These are phyloP conservation scores for Physcomitrium patens DNA, from an alignment of 225 moss, liverwort and hornwort species.

Conservation along the genomic window DNA sequence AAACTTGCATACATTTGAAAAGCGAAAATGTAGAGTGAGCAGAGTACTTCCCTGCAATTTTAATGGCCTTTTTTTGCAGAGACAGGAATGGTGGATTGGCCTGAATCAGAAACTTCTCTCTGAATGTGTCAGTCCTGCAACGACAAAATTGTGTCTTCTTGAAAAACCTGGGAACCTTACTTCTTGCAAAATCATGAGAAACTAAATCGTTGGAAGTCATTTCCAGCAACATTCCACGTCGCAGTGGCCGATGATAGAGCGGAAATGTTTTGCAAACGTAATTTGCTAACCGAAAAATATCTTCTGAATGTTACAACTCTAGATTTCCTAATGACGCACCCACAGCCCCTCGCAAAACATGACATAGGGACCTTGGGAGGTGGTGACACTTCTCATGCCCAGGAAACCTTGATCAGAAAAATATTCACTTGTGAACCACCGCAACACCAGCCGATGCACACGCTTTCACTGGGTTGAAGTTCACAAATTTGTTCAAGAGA, in stretches of 20 bases:
- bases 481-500: neutral
- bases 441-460: conserved; percentile 9
- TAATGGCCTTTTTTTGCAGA: neutral
- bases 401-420: conserved; percentile 23
- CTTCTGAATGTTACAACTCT: neutral
- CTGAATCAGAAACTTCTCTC: neutral
- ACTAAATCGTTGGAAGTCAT: conserved; percentile 6
- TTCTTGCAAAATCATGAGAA: conserved; percentile 20
- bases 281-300: conserved; percentile 6
- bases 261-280: neutral
- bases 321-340: conserved; percentile 25
- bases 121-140: neutral
- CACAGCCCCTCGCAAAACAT: conserved; percentile 21
- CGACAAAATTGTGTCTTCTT: conserved; percentile 6
- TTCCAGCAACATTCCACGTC: conserved; percentile 24
- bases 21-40: too few relatives aligned
- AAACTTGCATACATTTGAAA: too few relatives aligned
- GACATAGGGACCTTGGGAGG: neutral
- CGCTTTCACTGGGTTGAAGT: conserved; percentile 21
- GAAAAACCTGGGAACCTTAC: neutral
- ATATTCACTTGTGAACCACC: conserved; percentile 12
- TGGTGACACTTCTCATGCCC: conserved; percentile 18
- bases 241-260: conserved; percentile 19
- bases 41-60: too few relatives aligned
- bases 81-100: neutral